Conservation (phyloP, 306 rosid species). For the Benincasa hispida region DNA sequence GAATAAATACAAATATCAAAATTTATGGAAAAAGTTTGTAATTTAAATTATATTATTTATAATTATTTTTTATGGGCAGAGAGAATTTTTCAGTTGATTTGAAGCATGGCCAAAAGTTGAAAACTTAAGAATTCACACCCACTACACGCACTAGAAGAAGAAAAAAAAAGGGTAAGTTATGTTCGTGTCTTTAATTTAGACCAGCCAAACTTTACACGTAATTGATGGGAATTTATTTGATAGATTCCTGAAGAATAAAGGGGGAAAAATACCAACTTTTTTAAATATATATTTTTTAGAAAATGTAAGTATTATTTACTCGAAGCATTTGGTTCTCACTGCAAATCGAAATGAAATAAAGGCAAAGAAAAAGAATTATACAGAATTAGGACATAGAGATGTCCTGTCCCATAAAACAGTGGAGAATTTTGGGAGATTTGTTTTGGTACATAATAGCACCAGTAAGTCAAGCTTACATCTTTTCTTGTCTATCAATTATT, state of each 20-base stretch:
- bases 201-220: not conserved
- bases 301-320: not conserved
- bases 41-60: too few relatives aligned
- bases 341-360: not conserved
- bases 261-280: not conserved
- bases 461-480: conserved; percentile 1
- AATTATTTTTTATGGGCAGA: not conserved
- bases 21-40: too few relatives aligned
- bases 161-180: not conserved
- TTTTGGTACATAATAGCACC: conserved; percentile 3
- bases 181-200: not conserved
- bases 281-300: too few relatives aligned
- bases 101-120: not conserved
- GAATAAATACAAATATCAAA: too few relatives aligned
- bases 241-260: not conserved
- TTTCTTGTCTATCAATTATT: conserved; percentile 2
- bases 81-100: not conserved
- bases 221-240: conserved; percentile 2
- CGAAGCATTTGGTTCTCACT: not conserved
- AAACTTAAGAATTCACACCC: not conserved
- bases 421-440: not conserved
- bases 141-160: not conserved
- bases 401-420: not conserved
- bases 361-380: not conserved
- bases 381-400: not conserved